These are phyloP conservation scores for Penicillium sp. DNA, from an alignment of 2,329 filamentous ascomycete species.

Conservation along the genomic window DNA sequence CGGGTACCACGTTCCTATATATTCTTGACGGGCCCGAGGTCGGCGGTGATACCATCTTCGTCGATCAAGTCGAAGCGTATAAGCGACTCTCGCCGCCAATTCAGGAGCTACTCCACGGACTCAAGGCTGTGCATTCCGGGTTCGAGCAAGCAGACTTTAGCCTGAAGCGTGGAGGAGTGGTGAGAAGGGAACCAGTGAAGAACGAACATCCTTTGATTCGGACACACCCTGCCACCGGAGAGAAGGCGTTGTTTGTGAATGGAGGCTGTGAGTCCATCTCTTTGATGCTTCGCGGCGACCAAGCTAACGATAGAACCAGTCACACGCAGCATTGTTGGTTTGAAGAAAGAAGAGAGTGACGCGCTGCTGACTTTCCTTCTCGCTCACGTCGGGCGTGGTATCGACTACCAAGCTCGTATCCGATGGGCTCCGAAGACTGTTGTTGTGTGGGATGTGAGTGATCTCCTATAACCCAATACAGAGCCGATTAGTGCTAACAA, in stretches of 20 bases:
- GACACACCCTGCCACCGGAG: constrained; percentile 38
- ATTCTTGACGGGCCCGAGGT: constrained; percentile 74
- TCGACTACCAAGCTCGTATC: constrained; percentile 29
- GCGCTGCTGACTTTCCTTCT: constrained; percentile 34
- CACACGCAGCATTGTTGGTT: constrained; percentile 41
- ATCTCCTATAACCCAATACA: constrained; percentile 31
- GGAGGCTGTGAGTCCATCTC: constrained; percentile 17
- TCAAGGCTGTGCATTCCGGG: constrained; percentile 77
- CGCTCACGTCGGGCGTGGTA: constrained; percentile 21
- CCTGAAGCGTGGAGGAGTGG: constrained; percentile 63
- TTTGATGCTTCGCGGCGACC: background rate
- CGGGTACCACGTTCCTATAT: constrained; percentile 87
- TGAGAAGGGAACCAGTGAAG: constrained; percentile 71
- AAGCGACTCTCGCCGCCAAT: constrained; percentile 74
- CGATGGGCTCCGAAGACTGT: constrained; percentile 29
- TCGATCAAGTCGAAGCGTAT: constrained; percentile 76
- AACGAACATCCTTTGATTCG: constrained; percentile 71
- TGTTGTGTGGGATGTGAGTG: constrained; percentile 42
- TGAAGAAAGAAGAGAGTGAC: constrained; percentile 47
- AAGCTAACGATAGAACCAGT: constrained; percentile 30
- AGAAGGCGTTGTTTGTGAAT: constrained; percentile 43
- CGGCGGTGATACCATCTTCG: constrained; percentile 81
- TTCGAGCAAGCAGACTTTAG: constrained; percentile 74
- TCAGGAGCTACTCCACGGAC: constrained; percentile 73
- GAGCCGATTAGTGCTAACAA: constrained; percentile 24